A percentile compares a stretch with the other conserved stretches of the same genome.
Conservation (phyloP, 495 filamentous ascomycete species). For the Chlorociboria aeruginascens region DNA sequence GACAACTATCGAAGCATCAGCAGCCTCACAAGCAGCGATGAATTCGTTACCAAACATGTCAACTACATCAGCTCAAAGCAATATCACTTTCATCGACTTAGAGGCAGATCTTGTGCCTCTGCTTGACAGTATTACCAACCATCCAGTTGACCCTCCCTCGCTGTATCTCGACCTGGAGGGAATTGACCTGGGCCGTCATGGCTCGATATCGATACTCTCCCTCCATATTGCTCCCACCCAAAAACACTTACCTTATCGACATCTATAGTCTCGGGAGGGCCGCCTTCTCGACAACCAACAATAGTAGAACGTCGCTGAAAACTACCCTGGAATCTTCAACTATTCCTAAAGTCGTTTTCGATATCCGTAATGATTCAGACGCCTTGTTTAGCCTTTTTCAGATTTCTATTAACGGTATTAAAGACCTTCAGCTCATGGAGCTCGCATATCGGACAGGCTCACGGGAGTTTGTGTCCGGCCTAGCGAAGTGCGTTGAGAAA, state of each 20-base stretch:
- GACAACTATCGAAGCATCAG: too few relatives aligned
- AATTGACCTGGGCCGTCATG: conserved; percentile 30
- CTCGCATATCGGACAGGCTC: too few relatives aligned
- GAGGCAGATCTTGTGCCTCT: background rate
- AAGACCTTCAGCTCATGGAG: background rate
- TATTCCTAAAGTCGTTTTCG: conserved; percentile 6
- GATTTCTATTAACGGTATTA: background rate
- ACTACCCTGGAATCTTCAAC: background rate
- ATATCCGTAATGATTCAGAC: background rate
- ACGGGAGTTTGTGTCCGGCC: too few relatives aligned
- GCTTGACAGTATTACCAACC: background rate
- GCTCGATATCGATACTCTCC: conserved; percentile 36
- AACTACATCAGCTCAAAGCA: background rate
- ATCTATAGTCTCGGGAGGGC: conserved; percentile 28
- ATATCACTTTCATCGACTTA: background rate
- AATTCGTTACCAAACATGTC: too few relatives aligned
- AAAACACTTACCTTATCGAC: conserved; percentile 35
- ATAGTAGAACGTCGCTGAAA: background rate
- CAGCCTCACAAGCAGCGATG: too few relatives aligned
- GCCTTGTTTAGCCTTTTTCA: background rate
- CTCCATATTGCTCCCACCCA: conserved; percentile 21
- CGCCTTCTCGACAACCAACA: conserved; percentile 27
- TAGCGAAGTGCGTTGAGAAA: too few relatives aligned
- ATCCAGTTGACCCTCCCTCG: conserved; percentile 18
- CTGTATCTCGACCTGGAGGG: conserved; percentile 46